Percentiles rank a stretch among this genome's conserved stretches.
Conservation (phyloP, 441 rosid species). For the Jatropha podagrica region DNA sequence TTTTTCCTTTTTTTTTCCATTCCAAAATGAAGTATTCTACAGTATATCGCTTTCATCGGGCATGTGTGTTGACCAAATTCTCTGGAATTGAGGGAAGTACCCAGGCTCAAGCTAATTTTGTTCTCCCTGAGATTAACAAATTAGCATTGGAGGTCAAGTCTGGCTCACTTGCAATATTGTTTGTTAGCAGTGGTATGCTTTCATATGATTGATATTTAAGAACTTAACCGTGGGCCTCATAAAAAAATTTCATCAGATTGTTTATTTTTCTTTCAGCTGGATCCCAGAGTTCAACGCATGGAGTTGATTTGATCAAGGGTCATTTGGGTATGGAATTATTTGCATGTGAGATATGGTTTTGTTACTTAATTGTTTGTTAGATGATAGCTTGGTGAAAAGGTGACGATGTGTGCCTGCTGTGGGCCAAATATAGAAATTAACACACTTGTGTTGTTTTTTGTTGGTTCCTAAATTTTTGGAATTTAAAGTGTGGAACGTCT, state of each 20-base stretch:
- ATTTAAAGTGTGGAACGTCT: neutral
- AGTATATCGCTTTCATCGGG: slow-evolving; percentile 80
- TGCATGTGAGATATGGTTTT: slow-evolving; percentile 35
- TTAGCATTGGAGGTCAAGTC: slow-evolving; percentile 76
- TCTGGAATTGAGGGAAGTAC: slow-evolving; percentile 62
- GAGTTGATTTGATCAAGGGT: slow-evolving; percentile 57
- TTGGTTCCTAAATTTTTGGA: neutral
- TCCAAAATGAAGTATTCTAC: slow-evolving; percentile 78
- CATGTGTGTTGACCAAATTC: slow-evolving; percentile 70
- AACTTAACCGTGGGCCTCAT: slow-evolving; percentile 9
- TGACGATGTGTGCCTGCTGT: slow-evolving; percentile 1
- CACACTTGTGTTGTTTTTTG: neutral
- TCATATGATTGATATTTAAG: slow-evolving; percentile 8
- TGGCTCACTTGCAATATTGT: slow-evolving; percentile 76
- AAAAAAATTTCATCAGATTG: slow-evolving; percentile 22
- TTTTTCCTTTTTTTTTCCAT: slow-evolving; percentile 33
- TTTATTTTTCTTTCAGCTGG: slow-evolving; percentile 52
- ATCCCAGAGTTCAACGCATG: slow-evolving; percentile 55
- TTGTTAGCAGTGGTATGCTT: slow-evolving; percentile 80
- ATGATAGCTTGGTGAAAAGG: slow-evolving; percentile 14
- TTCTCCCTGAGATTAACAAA: slow-evolving; percentile 84
- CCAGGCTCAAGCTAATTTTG: slow-evolving; percentile 69
- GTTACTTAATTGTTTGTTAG: slow-evolving; percentile 12
- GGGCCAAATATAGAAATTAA: neutral
- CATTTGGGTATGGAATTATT: slow-evolving; percentile 48